Evolutionary conservation across 2,329 filamentous ascomycete genomes (phyloP).

Genomic region (Apiospora malaysiana): DNA sequence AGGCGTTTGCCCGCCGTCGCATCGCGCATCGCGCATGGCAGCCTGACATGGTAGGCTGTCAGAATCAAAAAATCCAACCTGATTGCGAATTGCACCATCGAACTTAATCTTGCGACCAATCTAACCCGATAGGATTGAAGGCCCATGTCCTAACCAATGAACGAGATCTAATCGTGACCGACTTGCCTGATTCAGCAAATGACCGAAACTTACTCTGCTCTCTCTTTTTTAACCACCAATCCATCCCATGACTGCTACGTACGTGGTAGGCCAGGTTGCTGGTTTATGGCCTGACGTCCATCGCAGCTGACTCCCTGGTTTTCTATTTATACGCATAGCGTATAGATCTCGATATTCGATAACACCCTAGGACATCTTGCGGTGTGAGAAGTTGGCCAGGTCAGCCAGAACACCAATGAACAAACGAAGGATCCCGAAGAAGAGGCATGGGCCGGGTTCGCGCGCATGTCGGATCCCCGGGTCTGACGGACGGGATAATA

Average conservation of each 20-base stretch:
- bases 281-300: not conserved
- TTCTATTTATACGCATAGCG: not conserved
- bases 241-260: not conserved
- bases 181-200: not conserved
- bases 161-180: not conserved
- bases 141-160: not conserved
- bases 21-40: not conserved
- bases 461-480: not conserved
- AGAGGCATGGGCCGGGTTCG: not conserved
- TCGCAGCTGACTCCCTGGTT: not conserved
- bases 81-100: slow-evolving; percentile 2
- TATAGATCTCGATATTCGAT: not conserved
- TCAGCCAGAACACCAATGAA: not conserved
- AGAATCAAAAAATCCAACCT: not conserved
- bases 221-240: too few relatives aligned
- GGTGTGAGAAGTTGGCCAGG: not conserved
- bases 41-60: not conserved
- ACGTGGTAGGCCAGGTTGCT: too few relatives aligned
- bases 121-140: not conserved
- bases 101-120: not conserved
- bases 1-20: not conserved
- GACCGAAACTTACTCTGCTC: not conserved
- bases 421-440: not conserved
- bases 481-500: not conserved
- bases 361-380: not conserved